These are phyloP conservation scores for Cryptococcus sp. DNA, from an alignment of 1,284 basidiomycete genomes.

Conservation along the genomic window DNA sequence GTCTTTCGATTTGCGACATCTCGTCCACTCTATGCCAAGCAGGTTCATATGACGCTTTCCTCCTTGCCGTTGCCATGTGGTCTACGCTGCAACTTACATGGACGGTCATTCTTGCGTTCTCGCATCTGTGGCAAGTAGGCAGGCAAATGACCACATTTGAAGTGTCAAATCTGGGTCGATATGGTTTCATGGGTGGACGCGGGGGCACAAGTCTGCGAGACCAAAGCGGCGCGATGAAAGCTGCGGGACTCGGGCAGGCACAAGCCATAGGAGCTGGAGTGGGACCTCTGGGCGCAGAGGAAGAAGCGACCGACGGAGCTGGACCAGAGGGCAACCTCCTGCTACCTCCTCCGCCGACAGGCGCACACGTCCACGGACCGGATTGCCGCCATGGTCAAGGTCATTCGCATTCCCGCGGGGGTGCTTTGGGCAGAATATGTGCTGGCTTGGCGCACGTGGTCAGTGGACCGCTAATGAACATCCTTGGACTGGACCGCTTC, in stretches of 20 bases:
- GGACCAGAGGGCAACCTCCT: constrained; percentile 28
- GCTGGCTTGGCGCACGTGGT: constrained; percentile 25
- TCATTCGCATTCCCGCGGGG: constrained; percentile 39
- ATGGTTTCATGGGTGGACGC: constrained; percentile 94
- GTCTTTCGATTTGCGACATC: constrained; percentile 62
- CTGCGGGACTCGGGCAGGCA: constrained; percentile 20
- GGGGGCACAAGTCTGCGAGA: constrained; percentile 59
- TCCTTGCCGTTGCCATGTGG: constrained; percentile 79
- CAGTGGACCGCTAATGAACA: constrained; percentile 63
- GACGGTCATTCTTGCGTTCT: constrained; percentile 82
- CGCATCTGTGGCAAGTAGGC: constrained; percentile 88
- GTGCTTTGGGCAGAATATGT: constrained; percentile 37
- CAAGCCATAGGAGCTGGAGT: constrained; percentile 41
- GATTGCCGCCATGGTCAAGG: constrained; percentile 30
- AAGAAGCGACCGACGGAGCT: constrained; percentile 17
- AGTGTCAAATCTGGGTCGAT: constrained; percentile 90
- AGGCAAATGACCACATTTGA: constrained; percentile 96
- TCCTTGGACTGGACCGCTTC: constrained; percentile 90
- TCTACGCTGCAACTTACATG: constrained; percentile 87
- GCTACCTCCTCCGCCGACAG: constrained; percentile 14
- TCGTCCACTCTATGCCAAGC: constrained; percentile 69
- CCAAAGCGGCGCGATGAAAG: constrained; percentile 49
- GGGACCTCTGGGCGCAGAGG: constrained; percentile 37
- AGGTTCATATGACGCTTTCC: constrained; percentile 70
- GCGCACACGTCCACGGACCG: constrained; percentile 30